Conservation (phyloP, 371 early-diverging fungal genomes). For the Apophysomyces ossiformis region DNA sequence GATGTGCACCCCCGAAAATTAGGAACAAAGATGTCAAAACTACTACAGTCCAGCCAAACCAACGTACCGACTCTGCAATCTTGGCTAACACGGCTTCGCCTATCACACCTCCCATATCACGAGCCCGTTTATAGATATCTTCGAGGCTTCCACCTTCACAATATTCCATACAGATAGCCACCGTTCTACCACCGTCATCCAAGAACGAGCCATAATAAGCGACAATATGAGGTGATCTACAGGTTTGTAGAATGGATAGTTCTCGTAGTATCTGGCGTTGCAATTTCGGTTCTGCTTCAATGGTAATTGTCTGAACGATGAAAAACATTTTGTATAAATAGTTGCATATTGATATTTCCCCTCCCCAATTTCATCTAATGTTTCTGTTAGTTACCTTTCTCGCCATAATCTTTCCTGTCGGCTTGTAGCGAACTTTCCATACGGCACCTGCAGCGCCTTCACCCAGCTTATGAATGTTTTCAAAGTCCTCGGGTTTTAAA, state of each 20-base stretch:
- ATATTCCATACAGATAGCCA: conserved; percentile 95
- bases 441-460: conserved; percentile 95
- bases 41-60: not conserved
- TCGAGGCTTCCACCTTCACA: conserved; percentile 83
- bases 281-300: conserved; percentile 64
- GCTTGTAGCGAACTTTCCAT: conserved; percentile 76
- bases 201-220: conserved; percentile 90
- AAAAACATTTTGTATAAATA: not conserved
- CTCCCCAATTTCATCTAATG: conserved; percentile 24
- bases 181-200: conserved; percentile 79
- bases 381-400: conserved; percentile 66
- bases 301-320: conserved; percentile 55
- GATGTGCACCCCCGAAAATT: not conserved
- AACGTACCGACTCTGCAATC: conserved; percentile 69
- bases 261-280: conserved; percentile 89
- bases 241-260: conserved; percentile 80
- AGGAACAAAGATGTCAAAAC: not conserved
- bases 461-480: conserved; percentile 73
- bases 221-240: conserved; percentile 90
- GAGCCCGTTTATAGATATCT: conserved; percentile 71
- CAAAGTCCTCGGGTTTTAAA: conserved; percentile 57
- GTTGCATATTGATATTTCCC: conserved; percentile 17
- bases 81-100: conserved; percentile 78
- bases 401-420: conserved; percentile 88
- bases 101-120: conserved; percentile 61